phyloP scores from a whole-genome alignment of 2,329 filamentous ascomycete species.

The Escovopsis sp. region DNA sequence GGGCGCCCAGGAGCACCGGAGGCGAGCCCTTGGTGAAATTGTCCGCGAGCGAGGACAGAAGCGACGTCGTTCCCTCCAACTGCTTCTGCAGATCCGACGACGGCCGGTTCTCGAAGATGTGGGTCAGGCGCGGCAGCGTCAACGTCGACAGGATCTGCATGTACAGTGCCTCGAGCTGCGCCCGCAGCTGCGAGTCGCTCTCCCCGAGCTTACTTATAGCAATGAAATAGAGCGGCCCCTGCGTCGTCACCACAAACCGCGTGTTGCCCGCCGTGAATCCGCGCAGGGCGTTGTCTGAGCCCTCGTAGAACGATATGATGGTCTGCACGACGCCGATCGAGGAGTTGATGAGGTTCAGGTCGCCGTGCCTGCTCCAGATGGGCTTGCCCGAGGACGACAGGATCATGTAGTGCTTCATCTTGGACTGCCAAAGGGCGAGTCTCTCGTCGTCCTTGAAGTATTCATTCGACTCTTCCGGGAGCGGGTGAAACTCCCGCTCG shows the following conservation, averaged over 20 bases:
- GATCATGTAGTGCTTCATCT: slow-evolving; percentile 94
- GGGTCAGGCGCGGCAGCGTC: slow-evolving; percentile 72
- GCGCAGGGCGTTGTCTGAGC: slow-evolving; percentile 58
- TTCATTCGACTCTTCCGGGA: slow-evolving; percentile 40
- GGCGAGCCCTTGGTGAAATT: slow-evolving; percentile 89
- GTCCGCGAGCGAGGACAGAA: slow-evolving; percentile 84
- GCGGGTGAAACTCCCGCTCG: slow-evolving; percentile 60
- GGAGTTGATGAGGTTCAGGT: slow-evolving; percentile 75
- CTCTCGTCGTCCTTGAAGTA: slow-evolving; percentile 39
- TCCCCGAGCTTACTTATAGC: slow-evolving; percentile 88
- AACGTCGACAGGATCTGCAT: slow-evolving; percentile 97
- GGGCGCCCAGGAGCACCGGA: slow-evolving; percentile 70
- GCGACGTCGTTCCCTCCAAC: slow-evolving; percentile 76
- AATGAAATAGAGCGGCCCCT: slow-evolving; percentile 82
- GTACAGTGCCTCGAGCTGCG: slow-evolving; percentile 85
- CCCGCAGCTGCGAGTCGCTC: slow-evolving; percentile 73
- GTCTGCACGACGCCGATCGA: slow-evolving; percentile 95
- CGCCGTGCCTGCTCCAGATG: slow-evolving; percentile 90
- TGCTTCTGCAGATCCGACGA: slow-evolving; percentile 89
- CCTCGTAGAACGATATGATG: slow-evolving; percentile 92
- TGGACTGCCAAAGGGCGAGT: slow-evolving; percentile 69
- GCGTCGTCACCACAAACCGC: slow-evolving; percentile 71
- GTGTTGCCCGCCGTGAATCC: slow-evolving; percentile 79
- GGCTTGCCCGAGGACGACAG: slow-evolving; percentile 92
- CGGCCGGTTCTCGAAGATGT: slow-evolving; percentile 76